Evolutionary conservation across 352 stramenopile species (phyloP), one percentile per base, ranked within the genome.

Genomic region (Globisporangium rhizosaccharum): DNA sequence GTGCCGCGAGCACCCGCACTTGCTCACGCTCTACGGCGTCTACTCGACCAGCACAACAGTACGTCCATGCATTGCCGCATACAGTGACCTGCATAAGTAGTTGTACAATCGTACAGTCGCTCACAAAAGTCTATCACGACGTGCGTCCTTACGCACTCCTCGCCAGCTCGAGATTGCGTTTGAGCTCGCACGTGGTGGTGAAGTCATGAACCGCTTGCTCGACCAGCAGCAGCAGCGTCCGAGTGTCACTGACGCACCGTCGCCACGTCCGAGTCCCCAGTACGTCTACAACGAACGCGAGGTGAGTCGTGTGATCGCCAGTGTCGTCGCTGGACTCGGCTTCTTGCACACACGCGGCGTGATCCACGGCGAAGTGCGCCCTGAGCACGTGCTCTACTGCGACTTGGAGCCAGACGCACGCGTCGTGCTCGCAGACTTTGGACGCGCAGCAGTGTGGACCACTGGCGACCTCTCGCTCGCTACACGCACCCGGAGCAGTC

Each of bases 361-460:
- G 18, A 46, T 92, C 3, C 82, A 94, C 37, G 85, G 76, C 39
- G 79, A 90, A 57, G 59, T 94, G 37, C 70, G 82, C 0, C 85
- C 80, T 0, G 82, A 94, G 65, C 82, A 94, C 59, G 56, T 94
- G 48, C 71, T 94, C 0, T 91, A 84, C 57, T 84, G 65, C 44
- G 80, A 90, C 37, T 51, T 71, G 17, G 85, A 91, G 62, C 72
- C 76, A 0, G 73, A 88, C 53, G 67, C 82, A 25, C 74, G 79
- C 26, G 76, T 89, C 20, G 28, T 92, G 49, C 62, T 92, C 25
- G 76, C 68, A 0, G 75, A 82, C 39, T 92, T 92, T 59, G 82
- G 82, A 1, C 79, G 82, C 23, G 76, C 82, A 1, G 70, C 66
- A 8, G 67, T 62, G 17, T 90, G 77, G 79, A 42, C 48, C 25